Evolutionary conservation across 2,329 filamentous ascomycete species (phyloP).

Genomic region (Claviceps africana): DNA sequence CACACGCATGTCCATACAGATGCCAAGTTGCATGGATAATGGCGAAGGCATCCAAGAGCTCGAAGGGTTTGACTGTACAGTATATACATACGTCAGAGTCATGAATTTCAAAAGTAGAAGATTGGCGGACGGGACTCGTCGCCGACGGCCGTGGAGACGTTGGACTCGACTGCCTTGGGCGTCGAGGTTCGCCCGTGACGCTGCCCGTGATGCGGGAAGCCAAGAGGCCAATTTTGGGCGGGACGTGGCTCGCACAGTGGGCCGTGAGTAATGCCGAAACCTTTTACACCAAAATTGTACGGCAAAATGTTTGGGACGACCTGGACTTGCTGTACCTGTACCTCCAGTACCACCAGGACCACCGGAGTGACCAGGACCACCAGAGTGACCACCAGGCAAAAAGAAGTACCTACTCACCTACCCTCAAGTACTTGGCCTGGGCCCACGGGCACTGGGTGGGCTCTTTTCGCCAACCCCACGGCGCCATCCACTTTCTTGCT

Average conservation of each 20-base stretch:
- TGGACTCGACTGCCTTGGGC: background rate
- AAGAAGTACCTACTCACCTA: too few species aligned
- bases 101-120: background rate
- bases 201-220: background rate
- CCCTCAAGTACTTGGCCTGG: too few species aligned
- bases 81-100: background rate
- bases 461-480: background rate
- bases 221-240: background rate
- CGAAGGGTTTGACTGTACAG: background rate
- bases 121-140: background rate
- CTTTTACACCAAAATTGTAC: too few species aligned
- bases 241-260: too few species aligned
- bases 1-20: background rate
- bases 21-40: background rate
- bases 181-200: too few species aligned
- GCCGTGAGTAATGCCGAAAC: too few species aligned
- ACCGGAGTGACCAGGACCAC: too few species aligned
- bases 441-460: background rate
- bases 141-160: background rate
- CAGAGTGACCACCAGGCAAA: too few species aligned
- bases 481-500: background rate
- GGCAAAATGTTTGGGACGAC: too few species aligned
- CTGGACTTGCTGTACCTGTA: too few species aligned
- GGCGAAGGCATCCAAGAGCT: background rate
- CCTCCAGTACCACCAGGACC: too few species aligned